Evolutionary conservation across 2,329 filamentous ascomycete species (phyloP), one percentile per base, ranked within the genome.

Genomic region (Epichloe festucae): DNA sequence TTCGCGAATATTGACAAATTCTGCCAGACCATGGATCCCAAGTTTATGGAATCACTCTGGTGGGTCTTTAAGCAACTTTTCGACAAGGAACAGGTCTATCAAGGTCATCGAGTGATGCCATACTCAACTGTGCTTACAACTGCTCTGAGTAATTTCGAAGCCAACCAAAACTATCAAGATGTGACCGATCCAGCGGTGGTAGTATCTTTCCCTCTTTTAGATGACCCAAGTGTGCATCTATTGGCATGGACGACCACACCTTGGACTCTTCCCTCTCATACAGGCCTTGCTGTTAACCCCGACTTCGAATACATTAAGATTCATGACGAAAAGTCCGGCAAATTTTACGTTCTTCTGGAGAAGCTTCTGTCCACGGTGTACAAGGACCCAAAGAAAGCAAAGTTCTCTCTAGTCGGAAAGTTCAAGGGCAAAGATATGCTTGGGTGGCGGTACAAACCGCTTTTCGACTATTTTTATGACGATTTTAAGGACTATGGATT

Each of bases 1-100:
- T 38, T 2, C n/a, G 6, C 27, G 17, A 27, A 23, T 31, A 45
- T 47, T 51, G 15, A 21, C 31, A 4, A 12, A 46, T 19, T 31
- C 19, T 15, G 11, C 31, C 54, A 85, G 84, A 95, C 89, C 38
- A 95, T 96, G 89, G 85, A 97, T 66, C 77, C 84, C n/a, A 83
- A 75, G 19, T 97, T 94, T 71, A 97, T 96, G 91, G 91, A 96
- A 72, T 85, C 86, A 0, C 82, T 87, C 57, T 97, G 91, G 91
- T 96, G 91, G 90, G 86, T 93, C 17, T 95, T 95, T 75, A 94
- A 93, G 73, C 82, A 91, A 65, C 76, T 96, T 23, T 94, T 88
- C 66, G 87, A 95, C 60, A 95, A 95, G 70, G 87, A 82, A 52
- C 76, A 85, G 55, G 89, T 96, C 51, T 97, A 96, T 67, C 86